A percentile compares a stretch with the other conserved stretches of the same genome.
phyloP scores from a whole-genome alignment of 306 rosid species.

The Boehmeria nivea region DNA sequence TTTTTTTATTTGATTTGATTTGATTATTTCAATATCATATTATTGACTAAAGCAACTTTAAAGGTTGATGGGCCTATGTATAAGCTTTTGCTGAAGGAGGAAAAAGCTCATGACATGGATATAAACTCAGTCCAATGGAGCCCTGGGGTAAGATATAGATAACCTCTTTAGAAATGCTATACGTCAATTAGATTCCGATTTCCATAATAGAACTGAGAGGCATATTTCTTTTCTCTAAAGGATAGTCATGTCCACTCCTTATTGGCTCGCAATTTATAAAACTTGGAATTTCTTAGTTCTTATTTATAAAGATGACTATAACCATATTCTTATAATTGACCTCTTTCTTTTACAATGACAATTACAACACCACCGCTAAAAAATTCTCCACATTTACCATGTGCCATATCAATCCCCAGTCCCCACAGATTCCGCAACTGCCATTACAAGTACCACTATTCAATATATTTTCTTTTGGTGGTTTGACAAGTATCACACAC shows the following conservation, averaged over 20 bases:
- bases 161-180: constrained; percentile 7
- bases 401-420: neutral
- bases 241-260: neutral
- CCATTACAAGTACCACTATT: neutral
- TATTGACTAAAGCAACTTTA: constrained; percentile 7
- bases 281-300: neutral
- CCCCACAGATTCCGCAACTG: neutral
- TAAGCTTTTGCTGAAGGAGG: constrained; percentile 64
- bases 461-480: neutral
- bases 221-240: neutral
- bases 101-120: constrained; percentile 78
- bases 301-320: neutral
- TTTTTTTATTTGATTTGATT: neutral
- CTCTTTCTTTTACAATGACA: neutral
- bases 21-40: neutral
- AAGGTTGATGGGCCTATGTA: constrained; percentile 65
- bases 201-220: neutral
- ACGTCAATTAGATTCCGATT: neutral
- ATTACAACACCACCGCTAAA: too few relatives aligned
- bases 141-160: constrained; percentile 82
- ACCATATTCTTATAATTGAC: neutral
- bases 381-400: neutral
- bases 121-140: constrained; percentile 82
- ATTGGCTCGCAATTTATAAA: neutral
- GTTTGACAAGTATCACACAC: too few relatives aligned